Base-by-base conservation (phyloP, 345 rosid species). In the Gossypium herbaceum region DNA sequence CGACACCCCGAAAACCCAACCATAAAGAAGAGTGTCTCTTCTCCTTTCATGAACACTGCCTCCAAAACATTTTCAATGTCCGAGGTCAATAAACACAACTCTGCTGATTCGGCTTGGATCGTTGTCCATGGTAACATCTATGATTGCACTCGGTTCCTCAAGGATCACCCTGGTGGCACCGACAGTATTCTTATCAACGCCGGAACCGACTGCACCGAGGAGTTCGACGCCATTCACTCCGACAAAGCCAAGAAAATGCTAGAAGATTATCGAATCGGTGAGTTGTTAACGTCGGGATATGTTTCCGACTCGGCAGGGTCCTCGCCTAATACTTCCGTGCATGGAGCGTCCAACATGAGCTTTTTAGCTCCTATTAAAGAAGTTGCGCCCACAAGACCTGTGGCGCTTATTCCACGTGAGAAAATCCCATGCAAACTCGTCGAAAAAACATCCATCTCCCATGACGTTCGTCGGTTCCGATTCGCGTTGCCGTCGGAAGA, bases 181-280 rank as follows among this genome's bases (percentile, higher is more conserved):
- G 98, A 91, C 29, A 91, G 98, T 4, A 95, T 95, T 67, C 75
- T 95, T n/a, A 91, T 95, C 79, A 93, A 93, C 43, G 94, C 96
- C 0, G 99, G 99, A 1, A 90, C 93, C 0, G 98, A 95, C 71
- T 91, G 98, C 82, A 90, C 98, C 2, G 99, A 95, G 78, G 99
- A 95, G 76, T 95, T 95, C 20, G 96, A 91, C 9, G 99, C 98
- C 0, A 93, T 95, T 71, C 99, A 95, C 77, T 95, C 99, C 0
- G 96, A 89, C 52, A 93, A 91, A 79, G 99, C 97, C 52, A 91
- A 91, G 85, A 86, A 87, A 71, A 79, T 93, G 82, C 83, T 95
- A 0, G 96, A 91, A 73, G 93, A 86, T 19, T 87, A 90, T 58
- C 88, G 94, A 3, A 91, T 95, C 2, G 97, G 98, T 0, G 97